Conservation (phyloP, 192 early-diverging fungal genomes). For the Umbelopsis ramanniana region DNA sequence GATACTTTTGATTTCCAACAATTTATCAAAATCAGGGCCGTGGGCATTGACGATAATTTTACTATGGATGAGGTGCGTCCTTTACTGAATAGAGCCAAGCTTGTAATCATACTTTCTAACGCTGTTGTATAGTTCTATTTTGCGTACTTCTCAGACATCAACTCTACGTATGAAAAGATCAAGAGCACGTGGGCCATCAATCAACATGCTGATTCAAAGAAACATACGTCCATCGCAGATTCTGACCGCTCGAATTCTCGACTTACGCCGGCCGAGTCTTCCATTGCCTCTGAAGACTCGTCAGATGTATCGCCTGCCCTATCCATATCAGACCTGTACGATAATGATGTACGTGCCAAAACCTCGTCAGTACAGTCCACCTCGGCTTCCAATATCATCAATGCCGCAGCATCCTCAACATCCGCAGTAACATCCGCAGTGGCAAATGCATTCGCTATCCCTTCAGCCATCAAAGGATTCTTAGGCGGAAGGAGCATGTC, state of each 20-base stretch:
- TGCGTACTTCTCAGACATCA: slow-evolving; percentile 64
- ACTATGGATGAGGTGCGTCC: slow-evolving; percentile 60
- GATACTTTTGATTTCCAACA: slow-evolving; percentile 56
- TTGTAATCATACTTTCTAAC: background rate
- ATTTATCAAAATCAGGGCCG: slow-evolving; percentile 54
- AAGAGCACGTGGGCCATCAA: slow-evolving; percentile 33
- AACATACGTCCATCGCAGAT: background rate
- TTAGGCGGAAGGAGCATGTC: slow-evolving; percentile 27
- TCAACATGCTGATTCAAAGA: slow-evolving; percentile 1
- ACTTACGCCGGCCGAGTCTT: background rate
- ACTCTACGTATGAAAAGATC: slow-evolving; percentile 38
- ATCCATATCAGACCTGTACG: slow-evolving; percentile 32
- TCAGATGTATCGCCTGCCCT: slow-evolving; percentile 25
- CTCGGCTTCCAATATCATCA: background rate
- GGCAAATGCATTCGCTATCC: slow-evolving; percentile 32
- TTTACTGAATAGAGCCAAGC: too few relatives aligned
- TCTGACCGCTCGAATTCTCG: background rate
- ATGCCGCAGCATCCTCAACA: slow-evolving; percentile 4
- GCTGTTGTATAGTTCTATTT: slow-evolving; percentile 56
- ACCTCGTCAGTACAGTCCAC: background rate
- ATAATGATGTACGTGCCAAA: slow-evolving; percentile 12
- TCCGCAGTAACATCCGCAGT: slow-evolving; percentile 28
- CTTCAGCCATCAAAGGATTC: slow-evolving; percentile 28
- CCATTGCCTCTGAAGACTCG: slow-evolving; percentile 30
- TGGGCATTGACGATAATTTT: slow-evolving; percentile 55